Evolutionary conservation across 2,329 filamentous ascomycete genomes (phyloP), one percentile per base, ranked within the genome.

Genomic region (Nakataea oryzae): DNA sequence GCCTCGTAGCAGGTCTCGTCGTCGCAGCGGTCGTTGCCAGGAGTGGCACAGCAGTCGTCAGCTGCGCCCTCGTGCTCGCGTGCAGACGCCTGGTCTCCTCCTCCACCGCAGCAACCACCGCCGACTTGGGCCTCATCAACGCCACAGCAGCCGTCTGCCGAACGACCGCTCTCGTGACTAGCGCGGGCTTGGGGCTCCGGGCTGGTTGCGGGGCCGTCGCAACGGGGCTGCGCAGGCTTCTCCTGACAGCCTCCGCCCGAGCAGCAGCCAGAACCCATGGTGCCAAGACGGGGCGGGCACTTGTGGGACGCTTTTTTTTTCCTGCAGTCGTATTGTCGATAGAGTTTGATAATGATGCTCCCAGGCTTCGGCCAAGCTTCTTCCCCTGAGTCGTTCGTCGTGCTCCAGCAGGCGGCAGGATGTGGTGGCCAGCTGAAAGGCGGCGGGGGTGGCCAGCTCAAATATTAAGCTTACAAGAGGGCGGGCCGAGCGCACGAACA

Each of bases 181-280:
- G 21, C 41, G 21, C 41, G 41, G n/a, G 17, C 41, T 6, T 50
- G 41, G 41, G 13, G 17, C 6, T n/a, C 41, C 2, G 41, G 1
- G 54, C n/a, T 14, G 54, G 54, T 56, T 6, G 54, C 54, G 24
- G 54, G 54, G 13, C 12, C 54, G 54, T 56, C 54, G 26, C 26
- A 27, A 21, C 28, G 26, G 4, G 17, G 12, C 5, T 27, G 26
- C 9, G 54, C 26, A 21, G 54, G 26, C 28, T 27, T 27, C 14
- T 14, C 54, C 54, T 32, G 50, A 24, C 54, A 29, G 54, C 59
- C 14, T 6, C n/a, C 50, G 30, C 28, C 41, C 24, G 17, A 24
- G 54, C 59, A 61, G 59, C 59, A 61, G 29, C 54, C 59, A 3
- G 59, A 56, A 57, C 59, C 59, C 59, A 61, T 61, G n/a, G 29